These are phyloP conservation scores for Diplodia mutila DNA, from an alignment of 2,329 filamentous ascomycete species.

Conservation along the genomic window DNA sequence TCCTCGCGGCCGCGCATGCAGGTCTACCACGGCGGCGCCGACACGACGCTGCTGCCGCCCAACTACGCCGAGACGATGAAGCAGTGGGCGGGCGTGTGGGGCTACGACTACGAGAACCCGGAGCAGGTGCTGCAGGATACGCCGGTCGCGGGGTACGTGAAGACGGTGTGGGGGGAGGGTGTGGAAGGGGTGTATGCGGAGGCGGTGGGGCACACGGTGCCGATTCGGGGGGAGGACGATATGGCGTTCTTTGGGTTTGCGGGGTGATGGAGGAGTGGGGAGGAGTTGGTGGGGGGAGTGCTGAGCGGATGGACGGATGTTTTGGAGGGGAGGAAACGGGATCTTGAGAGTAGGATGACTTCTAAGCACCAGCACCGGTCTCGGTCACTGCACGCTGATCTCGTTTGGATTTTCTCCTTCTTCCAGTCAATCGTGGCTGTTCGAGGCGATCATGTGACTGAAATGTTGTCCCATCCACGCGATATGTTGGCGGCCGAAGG, in stretches of 20 bases:
- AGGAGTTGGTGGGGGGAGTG: no score
- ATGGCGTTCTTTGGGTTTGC: conserved; percentile 33
- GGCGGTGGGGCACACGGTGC: conserved; percentile 30
- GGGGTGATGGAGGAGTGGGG: neutral
- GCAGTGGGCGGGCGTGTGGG: conserved; percentile 41
- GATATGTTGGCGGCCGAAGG: no score
- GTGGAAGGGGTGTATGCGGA: conserved; percentile 32
- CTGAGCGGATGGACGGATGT: no score
- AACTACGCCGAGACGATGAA: conserved; percentile 60
- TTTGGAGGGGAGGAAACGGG: no score
- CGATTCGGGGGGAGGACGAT: conserved; percentile 27
- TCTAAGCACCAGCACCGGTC: no score
- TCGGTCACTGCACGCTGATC: no score
- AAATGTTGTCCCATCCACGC: no score
- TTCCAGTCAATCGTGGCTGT: no score
- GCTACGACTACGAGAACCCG: conserved; percentile 39
- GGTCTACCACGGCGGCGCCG: conserved; percentile 60
- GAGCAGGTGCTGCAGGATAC: conserved; percentile 32
- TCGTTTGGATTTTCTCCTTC: no score
- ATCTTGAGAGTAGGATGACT: no score
- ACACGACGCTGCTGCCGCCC: conserved; percentile 55
- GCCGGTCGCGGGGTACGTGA: conserved; percentile 28
- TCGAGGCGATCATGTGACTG: no score
- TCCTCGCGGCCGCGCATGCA: conserved; percentile 58
- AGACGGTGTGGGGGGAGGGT: conserved; percentile 30